These are phyloP conservation scores for Kwoniella shandongensis DNA, from an alignment of 768 basidiomycete genomes.

Conservation along the genomic window DNA sequence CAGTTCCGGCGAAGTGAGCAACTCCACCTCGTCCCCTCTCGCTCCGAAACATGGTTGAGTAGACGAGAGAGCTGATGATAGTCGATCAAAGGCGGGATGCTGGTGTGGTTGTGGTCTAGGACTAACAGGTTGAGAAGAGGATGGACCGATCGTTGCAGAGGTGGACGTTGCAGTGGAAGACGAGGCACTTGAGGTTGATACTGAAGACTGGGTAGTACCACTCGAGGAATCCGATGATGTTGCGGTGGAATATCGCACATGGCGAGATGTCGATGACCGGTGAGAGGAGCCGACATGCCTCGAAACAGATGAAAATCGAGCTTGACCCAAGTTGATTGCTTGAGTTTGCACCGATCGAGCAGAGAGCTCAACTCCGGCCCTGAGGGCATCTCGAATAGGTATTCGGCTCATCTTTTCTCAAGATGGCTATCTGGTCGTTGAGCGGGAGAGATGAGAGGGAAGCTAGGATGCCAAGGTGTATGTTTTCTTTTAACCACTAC, in stretches of 20 bases:
- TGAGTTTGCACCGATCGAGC: not conserved
- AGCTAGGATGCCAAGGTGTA: too few species aligned
- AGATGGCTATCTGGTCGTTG: too few species aligned
- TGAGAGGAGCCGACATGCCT: too few species aligned
- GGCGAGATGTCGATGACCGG: not conserved
- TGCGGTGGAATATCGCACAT: slow-evolving; percentile 6
- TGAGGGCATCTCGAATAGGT: not conserved
- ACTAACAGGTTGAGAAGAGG: not conserved
- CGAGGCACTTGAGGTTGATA: not conserved
- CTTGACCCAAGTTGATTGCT: too few species aligned
- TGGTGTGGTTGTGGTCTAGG: slow-evolving; percentile 17
- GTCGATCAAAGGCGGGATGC: slow-evolving; percentile 30
- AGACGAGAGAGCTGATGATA: slow-evolving; percentile 23
- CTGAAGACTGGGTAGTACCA: slow-evolving; percentile 1
- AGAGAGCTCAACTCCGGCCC: not conserved
- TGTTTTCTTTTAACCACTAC: too few species aligned
- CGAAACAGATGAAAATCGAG: too few species aligned
- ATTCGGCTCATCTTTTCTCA: not conserved
- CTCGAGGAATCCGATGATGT: not conserved
- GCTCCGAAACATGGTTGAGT: slow-evolving; percentile 52
- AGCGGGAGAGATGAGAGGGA: too few species aligned
- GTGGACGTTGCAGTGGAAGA: not conserved
- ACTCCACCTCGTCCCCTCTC: slow-evolving; percentile 57
- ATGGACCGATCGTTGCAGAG: too few species aligned
- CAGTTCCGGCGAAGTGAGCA: slow-evolving; percentile 62